These are phyloP conservation scores for Yamadazyma dushanensis DNA, from an alignment of 1,139 yeast genomes.

Conservation along the genomic window DNA sequence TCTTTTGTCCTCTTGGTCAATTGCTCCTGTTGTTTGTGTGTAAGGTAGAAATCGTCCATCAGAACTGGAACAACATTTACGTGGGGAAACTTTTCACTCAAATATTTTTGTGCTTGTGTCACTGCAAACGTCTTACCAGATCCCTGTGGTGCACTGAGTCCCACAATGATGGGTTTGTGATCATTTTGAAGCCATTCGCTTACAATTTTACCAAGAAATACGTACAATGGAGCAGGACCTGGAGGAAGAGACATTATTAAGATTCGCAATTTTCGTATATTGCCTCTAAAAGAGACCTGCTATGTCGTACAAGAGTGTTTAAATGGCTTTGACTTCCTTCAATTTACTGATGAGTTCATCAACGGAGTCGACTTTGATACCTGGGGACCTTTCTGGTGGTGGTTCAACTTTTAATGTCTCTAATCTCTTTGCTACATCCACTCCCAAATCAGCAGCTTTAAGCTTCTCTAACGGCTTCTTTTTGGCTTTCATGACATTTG, in stretches of 20 bases:
- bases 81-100: conserved; percentile 34
- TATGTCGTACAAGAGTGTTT: conserved; percentile 11
- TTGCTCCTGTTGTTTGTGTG: conserved; percentile 55
- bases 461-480: conserved; percentile 85
- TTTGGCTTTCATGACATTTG: conserved; percentile 97
- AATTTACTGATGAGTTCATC: conserved; percentile 81
- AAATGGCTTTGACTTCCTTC: conserved; percentile 65
- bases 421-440: conserved; percentile 64
- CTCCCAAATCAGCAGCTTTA: conserved; percentile 68
- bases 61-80: conserved; percentile 57
- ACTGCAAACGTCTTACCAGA: conserved; percentile 83
- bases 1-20: conserved; percentile 37
- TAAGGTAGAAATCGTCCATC: conserved; percentile 83
- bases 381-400: conserved; percentile 81
- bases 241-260: conserved; percentile 5
- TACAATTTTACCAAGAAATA: conserved; percentile 5
- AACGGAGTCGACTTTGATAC: conserved; percentile 74
- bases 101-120: conserved; percentile 32
- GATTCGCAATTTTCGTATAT: conserved; percentile 1
- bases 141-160: conserved; percentile 90
- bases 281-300: too few relatives aligned
- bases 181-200: background rate
- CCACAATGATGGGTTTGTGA: conserved; percentile 54
- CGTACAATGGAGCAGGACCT: conserved; percentile 9
- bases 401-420: conserved; percentile 76